Evolutionary conservation across 1,284 basidiomycete genomes (phyloP).

Genomic region (Cerrena zonata): DNA sequence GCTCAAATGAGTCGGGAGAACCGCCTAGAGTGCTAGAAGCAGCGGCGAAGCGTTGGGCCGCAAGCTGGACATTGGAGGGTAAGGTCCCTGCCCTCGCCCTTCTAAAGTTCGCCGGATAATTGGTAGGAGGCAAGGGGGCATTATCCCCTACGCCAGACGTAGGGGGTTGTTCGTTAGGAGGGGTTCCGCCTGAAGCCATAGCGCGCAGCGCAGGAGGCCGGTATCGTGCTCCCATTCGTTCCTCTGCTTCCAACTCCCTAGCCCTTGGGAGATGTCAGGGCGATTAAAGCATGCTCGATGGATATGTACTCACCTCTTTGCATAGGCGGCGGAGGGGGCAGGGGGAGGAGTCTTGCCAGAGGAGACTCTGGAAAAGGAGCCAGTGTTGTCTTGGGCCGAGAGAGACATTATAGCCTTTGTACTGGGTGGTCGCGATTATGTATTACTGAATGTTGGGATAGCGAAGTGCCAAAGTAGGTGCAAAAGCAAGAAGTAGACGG

Average conservation of each 20-base stretch:
- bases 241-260: slow-evolving; percentile 74
- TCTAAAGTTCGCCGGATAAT: slow-evolving; percentile 73
- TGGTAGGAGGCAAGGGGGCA: slow-evolving; percentile 55
- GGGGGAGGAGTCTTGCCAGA: slow-evolving; percentile 85
- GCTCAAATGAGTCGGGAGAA: slow-evolving; percentile 61
- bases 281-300: neutral
- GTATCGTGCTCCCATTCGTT: slow-evolving; percentile 60
- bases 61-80: slow-evolving; percentile 81
- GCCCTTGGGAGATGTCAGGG: slow-evolving; percentile 44
- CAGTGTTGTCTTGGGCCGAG: slow-evolving; percentile 72
- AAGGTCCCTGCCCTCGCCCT: slow-evolving; percentile 84
- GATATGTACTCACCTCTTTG: slow-evolving; percentile 69
- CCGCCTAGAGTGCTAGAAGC: slow-evolving; percentile 53
- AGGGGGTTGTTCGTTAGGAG: slow-evolving; percentile 58
- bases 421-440: slow-evolving; percentile 62
- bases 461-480: slow-evolving; percentile 23
- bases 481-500: slow-evolving; percentile 27
- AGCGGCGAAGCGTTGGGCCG: slow-evolving; percentile 74
- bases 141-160: slow-evolving; percentile 53
- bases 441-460: slow-evolving; percentile 58
- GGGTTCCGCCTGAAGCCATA: slow-evolving; percentile 62
- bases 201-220: slow-evolving; percentile 75
- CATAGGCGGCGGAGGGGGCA: slow-evolving; percentile 81
- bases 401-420: slow-evolving; percentile 77
- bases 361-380: slow-evolving; percentile 70